Evolutionary conservation across 1,284 basidiomycete genomes (phyloP), one percentile per base, ranked within the genome.

Genomic region (Mycosarcoma mackinlayi): DNA sequence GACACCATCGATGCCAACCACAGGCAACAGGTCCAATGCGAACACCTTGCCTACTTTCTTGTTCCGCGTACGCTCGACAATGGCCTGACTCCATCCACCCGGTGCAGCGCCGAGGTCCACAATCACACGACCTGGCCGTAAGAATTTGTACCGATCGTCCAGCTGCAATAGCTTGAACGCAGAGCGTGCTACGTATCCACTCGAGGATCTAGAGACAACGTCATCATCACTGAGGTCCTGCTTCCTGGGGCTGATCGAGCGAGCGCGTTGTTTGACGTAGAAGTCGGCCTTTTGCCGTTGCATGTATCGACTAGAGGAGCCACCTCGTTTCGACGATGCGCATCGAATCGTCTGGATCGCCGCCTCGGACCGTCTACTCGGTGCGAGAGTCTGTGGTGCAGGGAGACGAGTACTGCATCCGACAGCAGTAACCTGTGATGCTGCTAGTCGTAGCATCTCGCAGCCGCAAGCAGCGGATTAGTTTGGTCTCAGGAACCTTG

Each of bases 21-120:
- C 65, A 1, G 62, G 59, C 40, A 78, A 49, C 23, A 75, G 33
- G 44, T 79, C 78, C 27, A 79, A 37, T 8, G 78, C 76, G 45
- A 72, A 79, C 0, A 79, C 41, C 14, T 48, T 48, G 6, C 30
- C 37, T 1, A 0, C 50, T 21, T 27, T 31, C 30, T 35, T 51
- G 24, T 19, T 23, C 6, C 48, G 56, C 10, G 48, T 53, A 0
- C 67, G 58, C 48, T 66, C 58, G 8, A 66, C 42, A 13, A 76
- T 67, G 6, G 73, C 76, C 33, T 79, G 78, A 40, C 66, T 73
- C 78, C 78, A 79, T 6, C 78, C 78, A 6, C 78, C 78, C 2
- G 78, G 78, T 1, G 78, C 78, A 27, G 78, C 78, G 5, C 78
- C 78, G 23, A 79, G 58, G 27, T 79, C 78, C 6, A 77, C 74